Conservation (phyloP, 2,329 filamentous ascomycete genomes). For the Scortechinia acanthostroma region DNA sequence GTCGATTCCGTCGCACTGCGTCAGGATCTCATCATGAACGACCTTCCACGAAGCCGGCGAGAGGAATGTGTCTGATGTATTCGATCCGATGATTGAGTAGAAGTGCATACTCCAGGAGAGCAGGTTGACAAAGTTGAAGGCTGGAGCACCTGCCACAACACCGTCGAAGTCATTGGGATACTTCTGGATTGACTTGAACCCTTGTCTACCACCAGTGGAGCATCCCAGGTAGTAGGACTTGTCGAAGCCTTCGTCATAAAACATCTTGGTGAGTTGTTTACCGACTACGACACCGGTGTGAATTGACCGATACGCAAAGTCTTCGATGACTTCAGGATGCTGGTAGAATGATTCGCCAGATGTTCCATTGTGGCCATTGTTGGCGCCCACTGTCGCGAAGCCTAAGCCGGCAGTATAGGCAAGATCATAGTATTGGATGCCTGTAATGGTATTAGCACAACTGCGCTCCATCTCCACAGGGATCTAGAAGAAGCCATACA, state of each 20-base stretch:
- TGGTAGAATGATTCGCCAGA: constrained; percentile 16
- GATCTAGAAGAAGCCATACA: constrained; percentile 17
- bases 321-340: constrained; percentile 22
- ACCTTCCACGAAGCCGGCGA: constrained; percentile 27
- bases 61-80: constrained; percentile 28
- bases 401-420: constrained; percentile 9
- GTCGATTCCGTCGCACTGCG: constrained; percentile 36
- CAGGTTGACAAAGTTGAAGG: constrained; percentile 18
- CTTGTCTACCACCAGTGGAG: constrained; percentile 51
- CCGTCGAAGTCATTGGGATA: constrained; percentile 51
- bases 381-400: constrained; percentile 12
- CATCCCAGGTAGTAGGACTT: constrained; percentile 50
- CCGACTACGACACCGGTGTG: constrained; percentile 39
- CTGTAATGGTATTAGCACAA: background rate
- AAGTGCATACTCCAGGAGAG: constrained; percentile 28
- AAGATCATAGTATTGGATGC: constrained; percentile 9
- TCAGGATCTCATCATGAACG: constrained; percentile 25
- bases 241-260: constrained; percentile 28
- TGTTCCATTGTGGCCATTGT: constrained; percentile 14
- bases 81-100: constrained; percentile 26
- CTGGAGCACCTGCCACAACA: constrained; percentile 38
- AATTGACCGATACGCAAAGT: constrained; percentile 24
- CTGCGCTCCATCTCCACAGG: background rate
- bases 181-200: constrained; percentile 39
- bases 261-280: constrained; percentile 34